These are phyloP conservation scores for Sphagnum magellanicum DNA, from an alignment of 228 moss, liverwort and hornwort genomes.

Conservation along the genomic window DNA sequence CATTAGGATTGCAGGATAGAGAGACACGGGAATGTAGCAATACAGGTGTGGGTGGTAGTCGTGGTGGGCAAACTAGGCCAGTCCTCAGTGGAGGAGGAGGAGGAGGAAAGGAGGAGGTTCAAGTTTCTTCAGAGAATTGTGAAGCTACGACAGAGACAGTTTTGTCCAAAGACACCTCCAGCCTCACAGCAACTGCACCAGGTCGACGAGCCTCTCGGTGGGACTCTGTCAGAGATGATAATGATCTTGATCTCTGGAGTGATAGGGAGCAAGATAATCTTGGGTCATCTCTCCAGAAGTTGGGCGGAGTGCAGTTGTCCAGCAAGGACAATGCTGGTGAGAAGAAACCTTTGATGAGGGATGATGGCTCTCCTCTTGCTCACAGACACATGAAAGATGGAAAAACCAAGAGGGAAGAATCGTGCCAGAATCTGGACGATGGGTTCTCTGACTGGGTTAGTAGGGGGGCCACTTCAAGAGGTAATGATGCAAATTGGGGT, in stretches of 20 bases:
- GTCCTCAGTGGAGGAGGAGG: slow-evolving; percentile 9
- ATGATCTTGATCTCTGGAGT: neutral
- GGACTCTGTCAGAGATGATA: slow-evolving; percentile 6
- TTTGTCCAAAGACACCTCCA: slow-evolving; percentile 24
- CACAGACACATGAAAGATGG: slow-evolving; percentile 15
- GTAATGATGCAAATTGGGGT: slow-evolving; percentile 19
- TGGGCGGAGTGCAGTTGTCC: slow-evolving; percentile 10
- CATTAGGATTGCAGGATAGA: slow-evolving; percentile 17
- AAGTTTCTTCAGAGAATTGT: slow-evolving; percentile 21
- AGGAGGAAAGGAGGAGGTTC: slow-evolving; percentile 22
- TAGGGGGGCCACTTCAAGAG: slow-evolving; percentile 14
- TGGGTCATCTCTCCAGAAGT: no score
- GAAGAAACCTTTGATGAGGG: slow-evolving; percentile 2
- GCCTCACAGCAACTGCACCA: slow-evolving; percentile 9
- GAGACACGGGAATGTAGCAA: slow-evolving; percentile 17
- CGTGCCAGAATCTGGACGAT: slow-evolving; percentile 21
- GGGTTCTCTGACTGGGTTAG: slow-evolving; percentile 27
- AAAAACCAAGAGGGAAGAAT: slow-evolving; percentile 26
- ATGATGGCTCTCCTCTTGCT: no score
- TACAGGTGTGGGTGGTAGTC: slow-evolving; percentile 17
- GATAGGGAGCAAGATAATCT: no score
- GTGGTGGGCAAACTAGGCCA: slow-evolving; percentile 1
- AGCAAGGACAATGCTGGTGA: slow-evolving; percentile 12
- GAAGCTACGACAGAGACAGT: slow-evolving; percentile 37
- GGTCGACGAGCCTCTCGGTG: slow-evolving; percentile 18